phyloP scores from a whole-genome alignment of 2,329 filamentous ascomycete genomes.

The Beauveria caledonica region DNA sequence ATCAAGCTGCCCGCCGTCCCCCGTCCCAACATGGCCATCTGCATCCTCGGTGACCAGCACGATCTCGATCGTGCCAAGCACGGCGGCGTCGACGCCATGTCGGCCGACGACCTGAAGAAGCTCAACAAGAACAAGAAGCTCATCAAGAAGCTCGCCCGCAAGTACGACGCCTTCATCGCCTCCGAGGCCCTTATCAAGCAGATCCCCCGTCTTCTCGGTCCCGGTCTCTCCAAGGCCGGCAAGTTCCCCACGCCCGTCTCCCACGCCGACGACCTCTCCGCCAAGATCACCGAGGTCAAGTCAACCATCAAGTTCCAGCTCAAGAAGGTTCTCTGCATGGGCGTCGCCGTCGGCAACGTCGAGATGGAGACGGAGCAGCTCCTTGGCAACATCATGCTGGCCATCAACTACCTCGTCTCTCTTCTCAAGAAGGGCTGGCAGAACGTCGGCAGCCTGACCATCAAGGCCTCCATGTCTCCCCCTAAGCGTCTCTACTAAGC shows the following conservation, averaged over 20 bases:
- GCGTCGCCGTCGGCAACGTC: constrained; percentile 98
- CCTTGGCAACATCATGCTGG: constrained; percentile 97
- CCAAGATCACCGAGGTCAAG: constrained; percentile 99
- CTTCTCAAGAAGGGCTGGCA: constrained; percentile 99
- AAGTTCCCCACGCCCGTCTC: constrained; percentile 99
- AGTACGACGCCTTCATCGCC: constrained; percentile 99
- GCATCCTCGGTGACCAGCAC: constrained; percentile 71
- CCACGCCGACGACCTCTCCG: constrained; percentile 85
- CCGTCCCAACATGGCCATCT: constrained; percentile 85
- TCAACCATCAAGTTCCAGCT: constrained; percentile 99
- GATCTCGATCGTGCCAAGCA: constrained; percentile 99
- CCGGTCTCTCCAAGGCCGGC: constrained; percentile 96
- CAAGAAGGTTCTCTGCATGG: constrained; percentile 99
- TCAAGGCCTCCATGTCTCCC: constrained; percentile 99
- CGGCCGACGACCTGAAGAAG: constrained; percentile 98
- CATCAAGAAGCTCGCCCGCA: constrained; percentile 99
- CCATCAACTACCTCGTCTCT: constrained; percentile 99
- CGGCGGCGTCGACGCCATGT: constrained; percentile 97
- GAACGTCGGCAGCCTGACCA: constrained; percentile 98
- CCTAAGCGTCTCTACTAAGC: constrained; percentile 94
- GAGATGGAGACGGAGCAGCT: constrained; percentile 95
- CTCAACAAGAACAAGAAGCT: constrained; percentile 99
- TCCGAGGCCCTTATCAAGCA: constrained; percentile 98
- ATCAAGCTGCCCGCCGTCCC: constrained; percentile 90
- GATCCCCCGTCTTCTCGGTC: constrained; percentile 98